phyloP scores from a whole-genome alignment of 2,329 filamentous ascomycete genomes.

The Hirsutella minnesotensis region DNA sequence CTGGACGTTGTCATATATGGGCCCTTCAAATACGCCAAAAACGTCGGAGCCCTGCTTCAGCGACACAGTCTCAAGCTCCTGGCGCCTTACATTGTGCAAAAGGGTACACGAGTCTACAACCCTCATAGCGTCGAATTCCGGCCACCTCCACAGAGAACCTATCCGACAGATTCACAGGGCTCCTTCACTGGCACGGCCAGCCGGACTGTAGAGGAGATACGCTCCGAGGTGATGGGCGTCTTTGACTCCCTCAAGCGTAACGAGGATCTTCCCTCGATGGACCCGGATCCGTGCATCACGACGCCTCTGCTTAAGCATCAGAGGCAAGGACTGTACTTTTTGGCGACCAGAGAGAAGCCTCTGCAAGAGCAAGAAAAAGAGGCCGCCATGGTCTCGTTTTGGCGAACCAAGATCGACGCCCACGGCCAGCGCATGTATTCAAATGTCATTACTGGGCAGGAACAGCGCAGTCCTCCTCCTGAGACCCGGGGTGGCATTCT shows the following conservation, averaged over 20 bases:
- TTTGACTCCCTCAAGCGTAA: slow-evolving; percentile 73
- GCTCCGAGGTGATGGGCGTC: slow-evolving; percentile 71
- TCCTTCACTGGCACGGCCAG: slow-evolving; percentile 19
- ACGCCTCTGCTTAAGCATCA: slow-evolving; percentile 73
- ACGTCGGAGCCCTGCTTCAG: slow-evolving; percentile 54
- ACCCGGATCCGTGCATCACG: slow-evolving; percentile 48
- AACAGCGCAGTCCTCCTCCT: slow-evolving; percentile 45
- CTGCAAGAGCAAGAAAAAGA: slow-evolving; percentile 46
- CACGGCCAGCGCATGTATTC: slow-evolving; percentile 51
- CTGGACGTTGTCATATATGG: slow-evolving; percentile 73
- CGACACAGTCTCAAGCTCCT: slow-evolving; percentile 56
- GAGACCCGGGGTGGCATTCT: slow-evolving; percentile 64
- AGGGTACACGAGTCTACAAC: slow-evolving; percentile 61
- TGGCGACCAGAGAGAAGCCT: slow-evolving; percentile 65
- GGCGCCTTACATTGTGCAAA: slow-evolving; percentile 52
- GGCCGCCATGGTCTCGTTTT: slow-evolving; percentile 59
- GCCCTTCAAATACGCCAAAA: slow-evolving; percentile 49
- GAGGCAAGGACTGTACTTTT: slow-evolving; percentile 80
- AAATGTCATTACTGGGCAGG: slow-evolving; percentile 75
- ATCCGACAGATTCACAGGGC: slow-evolving; percentile 16
- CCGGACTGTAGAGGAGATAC: slow-evolving; percentile 75
- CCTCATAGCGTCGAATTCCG: slow-evolving; percentile 51
- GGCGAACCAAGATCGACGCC: slow-evolving; percentile 47
- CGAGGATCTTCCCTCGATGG: slow-evolving; percentile 64
- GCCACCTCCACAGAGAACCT: slow-evolving; percentile 24